Percentiles rank a stretch among this genome's conserved stretches.
phyloP scores from a whole-genome alignment of 441 rosid genomes.

The Erodium moschatum region DNA sequence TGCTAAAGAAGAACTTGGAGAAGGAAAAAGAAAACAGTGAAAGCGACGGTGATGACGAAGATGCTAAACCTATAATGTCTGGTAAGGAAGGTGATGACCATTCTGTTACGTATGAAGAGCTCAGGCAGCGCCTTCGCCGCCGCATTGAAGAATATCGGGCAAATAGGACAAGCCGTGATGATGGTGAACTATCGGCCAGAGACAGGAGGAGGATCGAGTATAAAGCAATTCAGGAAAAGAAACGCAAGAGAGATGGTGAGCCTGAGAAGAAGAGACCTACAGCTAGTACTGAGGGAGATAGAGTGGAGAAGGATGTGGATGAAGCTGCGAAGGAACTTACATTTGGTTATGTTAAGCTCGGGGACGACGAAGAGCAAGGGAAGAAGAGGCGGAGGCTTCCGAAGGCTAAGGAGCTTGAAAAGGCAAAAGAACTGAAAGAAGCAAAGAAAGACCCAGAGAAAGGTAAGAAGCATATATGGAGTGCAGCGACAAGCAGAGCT shows the following conservation, averaged over 20 bases:
- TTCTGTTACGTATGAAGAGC: slow-evolving; percentile 63
- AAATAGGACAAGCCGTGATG: slow-evolving; percentile 34
- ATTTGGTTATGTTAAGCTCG: slow-evolving; percentile 59
- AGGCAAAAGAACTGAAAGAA: slow-evolving; percentile 35
- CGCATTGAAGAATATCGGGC: slow-evolving; percentile 60
- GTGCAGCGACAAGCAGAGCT: slow-evolving; percentile 64
- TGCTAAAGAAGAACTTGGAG: slow-evolving; percentile 53
- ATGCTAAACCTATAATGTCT: slow-evolving; percentile 27
- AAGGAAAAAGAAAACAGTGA: slow-evolving; percentile 39
- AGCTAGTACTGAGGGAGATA: slow-evolving; percentile 25
- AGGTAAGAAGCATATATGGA: slow-evolving; percentile 63
- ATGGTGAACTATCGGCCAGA: slow-evolving; percentile 20
- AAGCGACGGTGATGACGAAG: slow-evolving; percentile 30
- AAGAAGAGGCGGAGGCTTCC: slow-evolving; percentile 41
- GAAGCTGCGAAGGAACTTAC: slow-evolving; percentile 64
- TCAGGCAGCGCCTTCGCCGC: slow-evolving; percentile 47
- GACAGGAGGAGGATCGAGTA: slow-evolving; percentile 27
- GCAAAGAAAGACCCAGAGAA: slow-evolving; percentile 50
- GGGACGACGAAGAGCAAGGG: slow-evolving; percentile 34
- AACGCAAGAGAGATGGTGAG: slow-evolving; percentile 43
- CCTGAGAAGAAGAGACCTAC: slow-evolving; percentile 25
- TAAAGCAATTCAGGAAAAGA: slow-evolving; percentile 29
- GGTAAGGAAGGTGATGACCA: slow-evolving; percentile 32
- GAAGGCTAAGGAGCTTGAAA: slow-evolving; percentile 42
- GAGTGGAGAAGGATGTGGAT: slow-evolving; percentile 43